These are phyloP conservation scores for Trypanosoma caninum DNA, from an alignment of 208 protist genomes.

Conservation along the genomic window DNA sequence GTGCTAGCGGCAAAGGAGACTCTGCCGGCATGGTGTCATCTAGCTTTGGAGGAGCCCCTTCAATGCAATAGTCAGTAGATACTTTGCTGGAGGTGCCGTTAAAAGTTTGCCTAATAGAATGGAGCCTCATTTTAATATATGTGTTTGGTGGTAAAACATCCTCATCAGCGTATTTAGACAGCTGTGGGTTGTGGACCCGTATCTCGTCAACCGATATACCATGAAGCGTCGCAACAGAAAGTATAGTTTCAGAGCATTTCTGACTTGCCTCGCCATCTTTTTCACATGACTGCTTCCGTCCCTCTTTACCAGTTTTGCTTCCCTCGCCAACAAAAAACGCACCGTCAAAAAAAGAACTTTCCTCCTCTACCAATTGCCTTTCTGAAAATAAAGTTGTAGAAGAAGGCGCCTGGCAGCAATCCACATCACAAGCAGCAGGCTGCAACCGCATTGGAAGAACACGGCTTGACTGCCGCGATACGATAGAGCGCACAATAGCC, in stretches of 20 bases:
- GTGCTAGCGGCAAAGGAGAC: slow-evolving; percentile 13
- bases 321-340: too few relatives aligned
- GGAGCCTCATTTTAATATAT: slow-evolving; percentile 39
- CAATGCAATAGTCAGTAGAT: background rate
- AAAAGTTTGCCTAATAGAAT: background rate
- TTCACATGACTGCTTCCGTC: too few relatives aligned
- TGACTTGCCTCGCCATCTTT: background rate
- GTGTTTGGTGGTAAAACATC: slow-evolving; percentile 45
- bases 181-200: slow-evolving; percentile 49
- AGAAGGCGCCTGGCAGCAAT: background rate
- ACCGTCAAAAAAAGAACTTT: too few relatives aligned
- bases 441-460: background rate
- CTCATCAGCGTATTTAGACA: slow-evolving; percentile 21
- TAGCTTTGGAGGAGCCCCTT: background rate
- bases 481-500: slow-evolving; percentile 34
- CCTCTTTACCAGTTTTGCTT: too few relatives aligned
- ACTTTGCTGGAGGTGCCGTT: background rate
- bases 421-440: background rate
- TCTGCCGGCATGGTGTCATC: slow-evolving; percentile 4
- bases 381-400: too few relatives aligned
- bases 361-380: too few relatives aligned
- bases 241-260: slow-evolving; percentile 20
- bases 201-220: slow-evolving; percentile 29
- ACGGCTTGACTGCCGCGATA: slow-evolving; percentile 13
- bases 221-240: slow-evolving; percentile 25